Conservation (phyloP, 768 basidiomycete species). For the Collybiopsis luxurians region DNA sequence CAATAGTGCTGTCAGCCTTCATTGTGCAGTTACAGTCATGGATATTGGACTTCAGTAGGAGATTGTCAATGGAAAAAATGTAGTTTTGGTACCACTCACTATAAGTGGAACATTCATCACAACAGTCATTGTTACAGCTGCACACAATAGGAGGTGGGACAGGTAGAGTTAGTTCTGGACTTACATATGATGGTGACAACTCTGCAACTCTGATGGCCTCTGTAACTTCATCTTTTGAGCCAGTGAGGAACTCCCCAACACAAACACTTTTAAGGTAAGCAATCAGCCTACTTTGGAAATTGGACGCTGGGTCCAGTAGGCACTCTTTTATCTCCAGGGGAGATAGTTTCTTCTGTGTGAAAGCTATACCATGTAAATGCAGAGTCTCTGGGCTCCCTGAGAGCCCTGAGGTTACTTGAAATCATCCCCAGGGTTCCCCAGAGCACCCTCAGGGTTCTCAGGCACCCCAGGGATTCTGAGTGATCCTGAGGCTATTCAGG, state of each 20-base stretch:
- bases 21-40: conserved; percentile 14
- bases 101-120: conserved; percentile 4
- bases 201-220: not conserved
- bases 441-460: no score
- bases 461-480: no score
- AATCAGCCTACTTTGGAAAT: conserved; percentile 23
- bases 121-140: not conserved
- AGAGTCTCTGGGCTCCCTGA: no score
- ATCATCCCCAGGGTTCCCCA: no score
- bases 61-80: conserved; percentile 19
- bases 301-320: conserved; percentile 17
- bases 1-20: not conserved
- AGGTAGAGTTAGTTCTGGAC: conserved; percentile 24
- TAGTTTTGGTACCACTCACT: conserved; percentile 13
- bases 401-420: no score
- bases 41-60: conserved; percentile 15
- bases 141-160: conserved; percentile 14
- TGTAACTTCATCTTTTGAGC: conserved; percentile 15
- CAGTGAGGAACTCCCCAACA: conserved; percentile 28
- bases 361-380: conserved; percentile 36
- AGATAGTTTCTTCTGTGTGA: conserved; percentile 24
- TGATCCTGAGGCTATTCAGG: no score
- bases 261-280: conserved; percentile 28
- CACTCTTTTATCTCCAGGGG: conserved; percentile 32
- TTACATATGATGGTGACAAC: conserved; percentile 1